A percentile compares a stretch with the other conserved stretches of the same genome.
Evolutionary conservation across 208 protist genomes (phyloP).

Genomic region (Naegleria gruberi): DNA sequence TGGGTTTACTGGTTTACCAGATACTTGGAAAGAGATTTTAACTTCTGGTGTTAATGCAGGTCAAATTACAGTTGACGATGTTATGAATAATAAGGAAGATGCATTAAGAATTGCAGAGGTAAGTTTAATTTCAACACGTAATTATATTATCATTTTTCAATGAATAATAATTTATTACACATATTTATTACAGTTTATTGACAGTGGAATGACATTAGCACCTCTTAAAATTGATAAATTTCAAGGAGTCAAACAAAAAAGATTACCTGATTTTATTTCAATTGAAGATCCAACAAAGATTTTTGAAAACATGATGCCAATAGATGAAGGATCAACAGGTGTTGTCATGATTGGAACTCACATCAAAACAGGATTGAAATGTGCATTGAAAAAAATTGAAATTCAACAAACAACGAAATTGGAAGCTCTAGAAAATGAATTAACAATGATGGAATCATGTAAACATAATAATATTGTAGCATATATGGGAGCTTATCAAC

Average conservation of each 20-base stretch:
- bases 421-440: constrained; percentile 41
- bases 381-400: constrained; percentile 50
- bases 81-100: not conserved
- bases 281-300: constrained; percentile 36
- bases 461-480: constrained; percentile 46
- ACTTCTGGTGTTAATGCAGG: not conserved
- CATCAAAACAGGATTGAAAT: not conserved
- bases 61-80: not conserved
- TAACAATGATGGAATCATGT: constrained; percentile 40
- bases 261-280: constrained; percentile 37
- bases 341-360: constrained; percentile 46
- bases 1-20: not conserved
- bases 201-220: not conserved
- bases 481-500: constrained; percentile 42
- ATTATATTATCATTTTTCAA: too few species aligned
- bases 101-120: not conserved
- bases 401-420: constrained; percentile 18
- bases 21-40: not conserved
- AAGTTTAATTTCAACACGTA: too few species aligned
- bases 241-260: not conserved
- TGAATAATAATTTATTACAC: too few species aligned
- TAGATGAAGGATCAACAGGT: constrained; percentile 48
- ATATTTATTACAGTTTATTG: not conserved
- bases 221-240: not conserved
- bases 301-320: constrained; percentile 36